Conservation (phyloP, 192 early-diverging fungal genomes). For the Coemansia sp. region DNA sequence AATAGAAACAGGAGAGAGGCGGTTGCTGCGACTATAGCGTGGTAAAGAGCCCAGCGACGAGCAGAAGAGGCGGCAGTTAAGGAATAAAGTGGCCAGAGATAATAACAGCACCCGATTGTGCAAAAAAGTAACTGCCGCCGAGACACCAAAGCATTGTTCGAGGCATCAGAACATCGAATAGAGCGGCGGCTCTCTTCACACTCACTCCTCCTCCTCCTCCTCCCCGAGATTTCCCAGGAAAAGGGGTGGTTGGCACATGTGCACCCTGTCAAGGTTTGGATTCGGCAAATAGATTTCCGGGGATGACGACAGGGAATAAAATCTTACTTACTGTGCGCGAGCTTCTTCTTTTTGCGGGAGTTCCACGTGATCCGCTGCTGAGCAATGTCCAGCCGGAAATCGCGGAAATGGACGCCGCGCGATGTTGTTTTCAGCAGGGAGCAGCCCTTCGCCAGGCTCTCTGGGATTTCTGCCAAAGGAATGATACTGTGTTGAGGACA, state of each 20-base stretch:
- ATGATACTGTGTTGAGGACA: conserved; percentile 3
- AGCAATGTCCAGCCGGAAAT: conserved; percentile 53
- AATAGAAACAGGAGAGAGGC: too few species aligned
- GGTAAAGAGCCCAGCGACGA: too few species aligned
- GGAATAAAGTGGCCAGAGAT: too few species aligned
- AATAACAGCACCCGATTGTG: too few species aligned
- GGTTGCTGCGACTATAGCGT: too few species aligned
- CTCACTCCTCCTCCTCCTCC: not conserved
- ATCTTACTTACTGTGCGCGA: conserved; percentile 50
- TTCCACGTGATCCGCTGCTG: conserved; percentile 57
- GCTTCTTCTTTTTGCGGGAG: conserved; percentile 56
- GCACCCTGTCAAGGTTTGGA: not conserved
- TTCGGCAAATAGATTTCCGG: conserved; percentile 2
- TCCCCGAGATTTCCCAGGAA: not conserved
- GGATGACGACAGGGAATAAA: not conserved
- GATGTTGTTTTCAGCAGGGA: conserved; percentile 52
- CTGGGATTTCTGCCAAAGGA: conserved; percentile 35
- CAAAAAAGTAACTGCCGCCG: too few species aligned
- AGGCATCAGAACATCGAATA: not conserved
- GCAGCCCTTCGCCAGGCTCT: conserved; percentile 38
- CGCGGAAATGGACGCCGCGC: conserved; percentile 38
- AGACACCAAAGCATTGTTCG: too few species aligned
- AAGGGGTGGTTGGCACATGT: not conserved
- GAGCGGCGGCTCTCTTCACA: not conserved
- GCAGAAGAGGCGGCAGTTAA: too few species aligned